Evolutionary conservation across 768 basidiomycete genomes (phyloP).

Genomic region (Imleria badia): DNA sequence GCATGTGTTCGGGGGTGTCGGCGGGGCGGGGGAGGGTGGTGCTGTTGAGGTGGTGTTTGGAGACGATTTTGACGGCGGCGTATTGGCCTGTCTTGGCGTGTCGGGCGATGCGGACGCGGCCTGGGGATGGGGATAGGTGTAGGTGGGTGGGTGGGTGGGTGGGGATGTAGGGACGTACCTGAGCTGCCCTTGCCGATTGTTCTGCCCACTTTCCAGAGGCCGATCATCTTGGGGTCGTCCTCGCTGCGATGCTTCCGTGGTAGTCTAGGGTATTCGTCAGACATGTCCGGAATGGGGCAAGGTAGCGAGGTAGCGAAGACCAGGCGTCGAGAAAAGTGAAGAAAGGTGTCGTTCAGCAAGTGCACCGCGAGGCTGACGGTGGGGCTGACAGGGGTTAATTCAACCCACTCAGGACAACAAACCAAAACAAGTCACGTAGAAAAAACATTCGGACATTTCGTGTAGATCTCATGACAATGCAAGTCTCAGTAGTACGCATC

Average conservation of each 20-base stretch:
- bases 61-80: conserved; percentile 94
- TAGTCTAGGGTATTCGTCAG: conserved; percentile 28
- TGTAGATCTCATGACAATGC: conserved; percentile 24
- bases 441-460: conserved; percentile 7
- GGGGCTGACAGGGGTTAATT: conserved; percentile 25
- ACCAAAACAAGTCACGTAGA: not conserved
- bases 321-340: not conserved
- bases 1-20: conserved; percentile 73
- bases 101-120: conserved; percentile 86
- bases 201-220: conserved; percentile 80
- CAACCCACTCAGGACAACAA: conserved; percentile 9
- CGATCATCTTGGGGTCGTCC: conserved; percentile 66
- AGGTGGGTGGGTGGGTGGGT: not conserved
- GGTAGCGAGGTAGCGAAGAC: not conserved
- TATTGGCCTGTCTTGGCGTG: conserved; percentile 86
- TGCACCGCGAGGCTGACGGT: conserved; percentile 20
- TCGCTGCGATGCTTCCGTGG: conserved; percentile 29
- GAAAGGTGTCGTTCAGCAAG: too few species aligned
- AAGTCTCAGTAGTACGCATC: conserved; percentile 12
- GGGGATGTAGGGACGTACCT: conserved; percentile 44
- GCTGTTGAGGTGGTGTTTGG: conserved; percentile 67
- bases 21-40: conserved; percentile 55
- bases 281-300: conserved; percentile 26
- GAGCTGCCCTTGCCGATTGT: conserved; percentile 82
- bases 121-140: conserved; percentile 36